Evolutionary conservation across 202 grass and related monocot species (phyloP), one percentile per base, ranked within the genome.

Genomic region (Schoenoplectus triqueter): DNA sequence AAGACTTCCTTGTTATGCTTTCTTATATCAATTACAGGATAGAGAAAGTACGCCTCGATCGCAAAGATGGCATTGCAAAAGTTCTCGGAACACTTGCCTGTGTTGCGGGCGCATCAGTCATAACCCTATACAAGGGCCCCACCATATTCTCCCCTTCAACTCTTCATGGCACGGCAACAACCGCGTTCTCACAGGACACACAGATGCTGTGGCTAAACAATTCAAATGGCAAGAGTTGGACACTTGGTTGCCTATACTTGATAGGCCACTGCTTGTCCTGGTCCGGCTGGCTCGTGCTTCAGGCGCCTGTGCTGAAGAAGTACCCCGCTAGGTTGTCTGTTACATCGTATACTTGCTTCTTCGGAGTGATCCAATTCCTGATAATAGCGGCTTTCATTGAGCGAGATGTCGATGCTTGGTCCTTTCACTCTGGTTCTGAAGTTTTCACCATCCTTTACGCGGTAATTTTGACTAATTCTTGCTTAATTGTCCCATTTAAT

Each of bases 311-410:
- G 82, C 93, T 99, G 8, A 99, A 99, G 80, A 94, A 94, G 82
- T 99, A 99, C 86, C 96, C 96, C 20, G 96, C 96, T 45, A 79
- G 86, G 59, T 87, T 99, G 7, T 99, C 96, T 0, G 96, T 99
- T 8, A 99, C 96, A 7, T 99, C 96, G 7, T 99, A 96, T 90
- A 99, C 96, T 69, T 99, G 96, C 86, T 99, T 99, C 90, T 99
- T 99, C 74, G 96, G 96, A 6, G 93, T 99, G 69, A 91, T 99
- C 74, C 96, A 99, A 87, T 99, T 99, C 90, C 57, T 99, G 82
- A 49, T 92, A 88, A 96, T 99, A 68, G 96, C 96, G 1, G 93
- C 96, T 69, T 96, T 99, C 90, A 91, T 99, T 41, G 96, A 99
- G 93, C 88, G 96, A 64, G 86, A 99, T 74, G 82, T 88, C 2